Evolutionary conservation across 805 yeast species (phyloP).

Genomic region (Hanseniaspora mollemarum): DNA sequence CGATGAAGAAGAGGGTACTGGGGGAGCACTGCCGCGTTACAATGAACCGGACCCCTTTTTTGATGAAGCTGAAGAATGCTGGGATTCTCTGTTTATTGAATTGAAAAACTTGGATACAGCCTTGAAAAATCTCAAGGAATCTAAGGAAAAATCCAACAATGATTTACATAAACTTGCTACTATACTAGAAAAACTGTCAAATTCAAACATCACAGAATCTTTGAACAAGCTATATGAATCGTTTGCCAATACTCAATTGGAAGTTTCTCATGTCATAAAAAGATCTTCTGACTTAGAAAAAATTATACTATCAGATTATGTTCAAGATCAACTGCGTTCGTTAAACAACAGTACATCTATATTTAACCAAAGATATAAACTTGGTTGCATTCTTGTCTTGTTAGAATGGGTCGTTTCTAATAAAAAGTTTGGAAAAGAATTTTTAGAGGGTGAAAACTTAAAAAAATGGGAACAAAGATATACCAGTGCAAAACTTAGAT

Average conservation of each 20-base stretch:
- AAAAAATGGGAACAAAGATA: conserved; percentile 44
- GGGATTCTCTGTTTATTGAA: conserved; percentile 63
- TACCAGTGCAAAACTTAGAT: conserved; percentile 43
- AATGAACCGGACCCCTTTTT: conserved; percentile 74
- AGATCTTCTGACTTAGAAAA: conserved; percentile 76
- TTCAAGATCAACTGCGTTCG: conserved; percentile 75
- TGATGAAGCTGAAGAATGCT: conserved; percentile 51
- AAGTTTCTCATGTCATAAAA: conserved; percentile 61
- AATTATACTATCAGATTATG: conserved; percentile 70
- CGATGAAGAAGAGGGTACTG: conserved; percentile 4
- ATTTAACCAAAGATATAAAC: conserved; percentile 60
- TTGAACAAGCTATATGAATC: conserved; percentile 53
- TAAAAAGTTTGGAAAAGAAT: conserved; percentile 47
- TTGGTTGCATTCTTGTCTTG: conserved; percentile 36
- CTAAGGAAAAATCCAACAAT: conserved; percentile 59
- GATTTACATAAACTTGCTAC: conserved; percentile 58
- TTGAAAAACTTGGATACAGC: conserved; percentile 57
- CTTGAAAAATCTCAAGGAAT: conserved; percentile 60
- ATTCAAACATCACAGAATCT: conserved; percentile 59
- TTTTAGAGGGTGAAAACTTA: conserved; percentile 48
- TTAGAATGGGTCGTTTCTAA: conserved; percentile 42
- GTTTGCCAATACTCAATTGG: conserved; percentile 60
- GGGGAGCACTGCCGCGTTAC: conserved; percentile 36
- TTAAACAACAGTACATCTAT: conserved; percentile 64
- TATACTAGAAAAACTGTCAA: conserved; percentile 50